phyloP scores from a whole-genome alignment of 495 filamentous ascomycete species.

The Amorphotheca resinae region DNA sequence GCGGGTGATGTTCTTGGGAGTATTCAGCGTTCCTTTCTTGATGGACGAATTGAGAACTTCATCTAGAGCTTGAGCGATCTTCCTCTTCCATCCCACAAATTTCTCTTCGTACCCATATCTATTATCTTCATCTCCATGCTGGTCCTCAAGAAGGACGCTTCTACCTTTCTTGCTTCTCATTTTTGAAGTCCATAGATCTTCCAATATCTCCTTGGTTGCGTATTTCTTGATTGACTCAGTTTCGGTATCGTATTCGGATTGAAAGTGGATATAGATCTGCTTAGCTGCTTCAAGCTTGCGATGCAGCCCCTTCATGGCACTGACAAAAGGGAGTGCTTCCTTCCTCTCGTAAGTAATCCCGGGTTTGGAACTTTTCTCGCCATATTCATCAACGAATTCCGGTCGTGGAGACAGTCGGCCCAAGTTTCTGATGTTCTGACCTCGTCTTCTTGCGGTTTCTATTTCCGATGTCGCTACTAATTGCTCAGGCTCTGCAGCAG shows the following conservation, averaged over 20 bases:
- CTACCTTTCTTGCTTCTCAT: constrained; percentile 15
- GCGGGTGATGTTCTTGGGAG: neutral
- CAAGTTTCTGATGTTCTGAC: neutral
- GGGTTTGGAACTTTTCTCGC: neutral
- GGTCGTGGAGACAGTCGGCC: neutral
- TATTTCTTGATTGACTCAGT: constrained; percentile 20
- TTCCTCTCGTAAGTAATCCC: constrained; percentile 7
- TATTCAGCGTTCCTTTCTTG: no score
- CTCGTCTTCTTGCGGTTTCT: neutral
- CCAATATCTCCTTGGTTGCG: constrained; percentile 16
- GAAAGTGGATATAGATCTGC: constrained; percentile 21
- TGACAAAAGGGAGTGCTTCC: constrained; percentile 8
- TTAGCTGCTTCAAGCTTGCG: constrained; percentile 20
- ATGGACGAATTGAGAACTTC: constrained; percentile 17
- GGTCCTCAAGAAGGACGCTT: no score
- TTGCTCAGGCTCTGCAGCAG: neutral
- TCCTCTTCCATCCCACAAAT: constrained; percentile 8
- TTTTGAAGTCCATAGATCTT: constrained; percentile 23
- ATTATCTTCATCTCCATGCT: no score
- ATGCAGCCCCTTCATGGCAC: constrained; percentile 18
- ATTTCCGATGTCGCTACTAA: neutral
- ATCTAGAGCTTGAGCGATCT: constrained; percentile 10
- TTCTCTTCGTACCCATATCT: neutral
- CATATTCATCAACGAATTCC: neutral
- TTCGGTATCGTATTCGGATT: constrained; percentile 21